phyloP scores from a whole-genome alignment of 306 rosid species.

The Sophora flavescens region DNA sequence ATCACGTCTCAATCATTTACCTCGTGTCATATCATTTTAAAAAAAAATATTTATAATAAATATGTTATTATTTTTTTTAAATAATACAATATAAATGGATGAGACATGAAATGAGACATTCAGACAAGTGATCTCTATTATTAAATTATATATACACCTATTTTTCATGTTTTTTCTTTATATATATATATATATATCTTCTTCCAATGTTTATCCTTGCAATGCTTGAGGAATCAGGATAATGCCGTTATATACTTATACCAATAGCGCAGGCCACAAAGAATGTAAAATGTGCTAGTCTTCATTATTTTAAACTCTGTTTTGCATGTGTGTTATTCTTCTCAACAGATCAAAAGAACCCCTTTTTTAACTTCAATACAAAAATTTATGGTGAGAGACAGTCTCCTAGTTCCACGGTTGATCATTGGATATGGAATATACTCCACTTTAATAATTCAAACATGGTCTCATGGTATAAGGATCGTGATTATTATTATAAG shows the following conservation, averaged over 20 bases:
- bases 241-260: not conserved
- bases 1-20: too few relatives aligned
- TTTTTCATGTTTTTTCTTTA: not conserved
- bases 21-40: too few relatives aligned
- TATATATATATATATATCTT: too few relatives aligned
- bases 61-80: too few relatives aligned
- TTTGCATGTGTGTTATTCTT: not conserved
- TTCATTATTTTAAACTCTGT: not conserved
- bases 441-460: not conserved
- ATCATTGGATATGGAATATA: not conserved
- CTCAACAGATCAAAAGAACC: not conserved
- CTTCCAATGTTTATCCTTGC: constrained; percentile 14
- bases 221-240: constrained; percentile 12
- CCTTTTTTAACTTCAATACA: not conserved
- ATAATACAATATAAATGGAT: too few relatives aligned
- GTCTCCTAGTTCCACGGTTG: not conserved
- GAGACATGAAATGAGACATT: too few relatives aligned
- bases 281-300: not conserved
- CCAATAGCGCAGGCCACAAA: constrained; percentile 17
- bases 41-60: too few relatives aligned
- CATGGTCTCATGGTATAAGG: not conserved
- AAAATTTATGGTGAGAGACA: not conserved
- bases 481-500: not conserved
- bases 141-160: too few relatives aligned
- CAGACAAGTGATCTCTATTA: too few relatives aligned